Conservation (phyloP, 2,329 filamentous ascomycete genomes). For the Monilinia laxa region DNA sequence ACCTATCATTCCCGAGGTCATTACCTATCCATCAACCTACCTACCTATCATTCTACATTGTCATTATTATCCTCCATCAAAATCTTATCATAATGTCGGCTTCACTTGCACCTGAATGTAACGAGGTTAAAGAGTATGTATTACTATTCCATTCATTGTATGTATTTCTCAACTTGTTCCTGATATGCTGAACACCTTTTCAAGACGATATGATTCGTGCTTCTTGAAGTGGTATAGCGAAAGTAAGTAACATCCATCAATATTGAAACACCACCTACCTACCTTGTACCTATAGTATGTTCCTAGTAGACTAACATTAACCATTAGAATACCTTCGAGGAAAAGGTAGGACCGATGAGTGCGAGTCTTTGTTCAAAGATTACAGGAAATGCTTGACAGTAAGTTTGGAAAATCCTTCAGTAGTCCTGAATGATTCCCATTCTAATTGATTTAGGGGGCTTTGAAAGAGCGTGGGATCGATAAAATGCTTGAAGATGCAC, state of each 20-base stretch:
- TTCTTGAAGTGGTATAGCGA: slow-evolving; percentile 99
- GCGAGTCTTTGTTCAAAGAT: slow-evolving; percentile 78
- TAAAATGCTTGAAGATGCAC: slow-evolving; percentile 85
- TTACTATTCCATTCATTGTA: slow-evolving; percentile 22
- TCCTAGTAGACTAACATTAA: slow-evolving; percentile 22
- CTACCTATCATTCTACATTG: too few relatives aligned
- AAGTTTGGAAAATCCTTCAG: slow-evolving; percentile 28
- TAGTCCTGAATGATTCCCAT: slow-evolving; percentile 7
- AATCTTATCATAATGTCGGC: slow-evolving; percentile 70
- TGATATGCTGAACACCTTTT: slow-evolving; percentile 5
- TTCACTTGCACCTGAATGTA: slow-evolving; percentile 91
- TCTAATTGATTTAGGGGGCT: slow-evolving; percentile 59
- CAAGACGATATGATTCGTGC: slow-evolving; percentile 90
- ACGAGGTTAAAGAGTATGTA: slow-evolving; percentile 87
- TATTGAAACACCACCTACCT: too few relatives aligned
- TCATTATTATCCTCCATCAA: not conserved
- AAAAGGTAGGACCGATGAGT: slow-evolving; percentile 78
- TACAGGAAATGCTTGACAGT: slow-evolving; percentile 87
- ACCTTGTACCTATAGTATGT: slow-evolving; percentile 19
- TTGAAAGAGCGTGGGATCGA: slow-evolving; percentile 90
- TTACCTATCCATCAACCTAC: too few relatives aligned
- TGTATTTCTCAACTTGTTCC: not conserved
- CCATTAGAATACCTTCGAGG: slow-evolving; percentile 81
- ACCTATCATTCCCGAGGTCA: too few relatives aligned
- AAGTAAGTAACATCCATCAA: slow-evolving; percentile 58